Evolutionary conservation across 2,329 filamentous ascomycete genomes (phyloP).

Genomic region (Nigrospora sphaerica): DNA sequence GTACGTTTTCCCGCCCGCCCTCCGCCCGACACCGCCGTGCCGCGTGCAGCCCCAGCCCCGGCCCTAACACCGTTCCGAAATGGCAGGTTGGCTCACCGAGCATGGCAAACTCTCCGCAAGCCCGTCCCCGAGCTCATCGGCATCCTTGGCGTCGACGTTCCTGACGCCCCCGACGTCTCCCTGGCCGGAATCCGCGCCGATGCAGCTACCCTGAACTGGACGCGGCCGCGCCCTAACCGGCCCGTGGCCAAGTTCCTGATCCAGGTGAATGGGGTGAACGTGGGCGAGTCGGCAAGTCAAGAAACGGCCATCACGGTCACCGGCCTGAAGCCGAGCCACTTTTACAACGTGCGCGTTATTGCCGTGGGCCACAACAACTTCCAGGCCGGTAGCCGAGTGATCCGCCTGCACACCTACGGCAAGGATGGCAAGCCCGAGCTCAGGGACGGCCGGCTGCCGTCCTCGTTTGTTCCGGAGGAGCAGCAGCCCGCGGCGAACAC

Average conservation of each 20-base stretch:
- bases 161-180: conserved; percentile 80
- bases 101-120: conserved; percentile 82
- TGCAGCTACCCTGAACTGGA: conserved; percentile 88
- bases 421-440: conserved; percentile 57
- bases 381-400: conserved; percentile 77
- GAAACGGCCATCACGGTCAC: conserved; percentile 90
- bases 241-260: conserved; percentile 83
- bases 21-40: background rate
- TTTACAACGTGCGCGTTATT: conserved; percentile 90
- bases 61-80: conserved; percentile 2
- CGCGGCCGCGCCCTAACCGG: conserved; percentile 56
- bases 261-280: conserved; percentile 87
- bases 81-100: conserved; percentile 72
- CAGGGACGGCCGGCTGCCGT: conserved; percentile 47
- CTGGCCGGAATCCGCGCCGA: conserved; percentile 83
- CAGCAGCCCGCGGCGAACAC: conserved; percentile 28
- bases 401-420: conserved; percentile 73
- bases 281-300: conserved; percentile 74
- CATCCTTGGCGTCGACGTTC: conserved; percentile 90
- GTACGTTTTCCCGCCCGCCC: conserved; percentile 28
- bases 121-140: conserved; percentile 86
- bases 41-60: conserved; percentile 2
- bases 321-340: conserved; percentile 76
- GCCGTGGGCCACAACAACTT: conserved; percentile 90
- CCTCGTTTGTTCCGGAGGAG: conserved; percentile 49